Evolutionary conservation across 371 early-diverging fungal genomes (phyloP), one percentile per base, ranked within the genome.

Genomic region (Mortierella sp.): DNA sequence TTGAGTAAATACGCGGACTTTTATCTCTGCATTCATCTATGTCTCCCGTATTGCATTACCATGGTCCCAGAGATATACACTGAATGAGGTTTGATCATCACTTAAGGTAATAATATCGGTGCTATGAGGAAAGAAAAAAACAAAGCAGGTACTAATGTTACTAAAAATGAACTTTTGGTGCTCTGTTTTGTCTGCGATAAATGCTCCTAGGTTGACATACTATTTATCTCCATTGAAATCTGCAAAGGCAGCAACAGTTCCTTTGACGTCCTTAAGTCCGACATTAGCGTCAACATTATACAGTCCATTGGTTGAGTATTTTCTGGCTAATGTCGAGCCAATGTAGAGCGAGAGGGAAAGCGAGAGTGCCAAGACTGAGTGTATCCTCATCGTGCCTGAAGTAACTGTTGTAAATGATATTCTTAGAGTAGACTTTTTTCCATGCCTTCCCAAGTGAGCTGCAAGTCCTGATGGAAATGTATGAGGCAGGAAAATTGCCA

Each of bases 191-290:
- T 28, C 11, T 28, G 28, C 30, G 32, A n/a, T 57, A 26, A 18
- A 12, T 28, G 26, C 26, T 26, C 28, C 20, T 5, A 57, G 4
- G 28, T 28, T 54, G 24, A 43, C 85, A 72, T 85, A 93, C 92
- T 83, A 90, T 79, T 95, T 95, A 78, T 94, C 95, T n/a, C 90
- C 91, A 81, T 94, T 93, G 49, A 94, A 93, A 80, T 96, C 96
- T 26, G 91, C 96, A 87, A 94, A 95, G 0, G 95, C 96, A 24
- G 91, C 93, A 16, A 94, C 87, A 6, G 92, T 90, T 28, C 96
- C 96, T 45, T 91, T 87, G 22, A 94, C 81, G 18, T 84, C 79
- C 40, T 85, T 88, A 3, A 96, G 85, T 24, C 93, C 94, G 40
- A 89, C 76, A 62, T 84, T 79, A 1, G 87, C 16, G 47, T 80